These are phyloP conservation scores for Cardamine chenopodiifolia DNA, from an alignment of 345 rosid species.

Conservation along the genomic window DNA sequence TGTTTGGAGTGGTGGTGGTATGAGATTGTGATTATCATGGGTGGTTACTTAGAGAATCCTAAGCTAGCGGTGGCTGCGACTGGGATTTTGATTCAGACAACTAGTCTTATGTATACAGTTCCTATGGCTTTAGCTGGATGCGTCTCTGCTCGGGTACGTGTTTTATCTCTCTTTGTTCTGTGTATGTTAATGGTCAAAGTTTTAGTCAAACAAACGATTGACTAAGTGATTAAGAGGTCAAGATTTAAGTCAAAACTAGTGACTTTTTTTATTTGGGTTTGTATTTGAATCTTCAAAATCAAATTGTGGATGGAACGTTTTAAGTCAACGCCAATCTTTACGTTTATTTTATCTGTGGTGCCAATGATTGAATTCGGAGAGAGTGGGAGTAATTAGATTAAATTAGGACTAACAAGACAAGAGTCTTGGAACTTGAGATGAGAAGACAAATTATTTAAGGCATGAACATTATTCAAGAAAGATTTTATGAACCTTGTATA, in stretches of 20 bases:
- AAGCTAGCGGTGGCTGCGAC: conserved; percentile 88
- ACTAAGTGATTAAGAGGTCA: neutral
- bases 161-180: neutral
- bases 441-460: neutral
- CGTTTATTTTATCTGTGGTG: neutral
- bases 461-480: conserved; percentile 8
- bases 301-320: conserved; percentile 3
- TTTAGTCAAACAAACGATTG: conserved; percentile 14
- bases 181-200: neutral
- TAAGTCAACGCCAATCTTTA: neutral
- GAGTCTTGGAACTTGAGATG: conserved; percentile 1
- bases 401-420: conserved; percentile 3
- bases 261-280: neutral
- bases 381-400: neutral
- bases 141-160: conserved; percentile 90
- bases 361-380: neutral
- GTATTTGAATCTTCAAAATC: neutral
- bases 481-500: conserved; percentile 4
- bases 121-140: conserved; percentile 99
- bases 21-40: conserved; percentile 85
- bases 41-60: conserved; percentile 90
- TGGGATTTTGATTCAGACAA: conserved; percentile 92
- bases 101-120: conserved; percentile 96
- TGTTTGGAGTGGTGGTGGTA: conserved; percentile 99
- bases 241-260: conserved; percentile 2